These are phyloP conservation scores for Aspergillus sp. DNA, from an alignment of 2,329 filamentous ascomycete species.

Conservation along the genomic window DNA sequence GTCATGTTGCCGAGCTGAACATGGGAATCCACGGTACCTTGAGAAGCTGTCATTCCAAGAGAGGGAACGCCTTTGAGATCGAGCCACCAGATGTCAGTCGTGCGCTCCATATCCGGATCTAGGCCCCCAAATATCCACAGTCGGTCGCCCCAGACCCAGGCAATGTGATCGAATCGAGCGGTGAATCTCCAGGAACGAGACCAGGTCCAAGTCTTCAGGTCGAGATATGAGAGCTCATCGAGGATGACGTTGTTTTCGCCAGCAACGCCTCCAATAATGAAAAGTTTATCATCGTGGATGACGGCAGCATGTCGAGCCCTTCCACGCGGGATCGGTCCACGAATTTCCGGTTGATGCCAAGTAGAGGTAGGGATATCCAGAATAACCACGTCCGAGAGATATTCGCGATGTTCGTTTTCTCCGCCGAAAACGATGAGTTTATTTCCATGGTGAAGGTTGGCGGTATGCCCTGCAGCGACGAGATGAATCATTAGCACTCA, in stretches of 20 bases:
- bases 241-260: slow-evolving; percentile 88
- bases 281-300: slow-evolving; percentile 93
- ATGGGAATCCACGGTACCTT: slow-evolving; percentile 50
- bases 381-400: slow-evolving; percentile 92
- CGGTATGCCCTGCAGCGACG: slow-evolving; percentile 72
- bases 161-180: slow-evolving; percentile 89
- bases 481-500: neutral
- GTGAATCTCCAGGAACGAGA: slow-evolving; percentile 95
- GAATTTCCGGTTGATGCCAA: slow-evolving; percentile 89
- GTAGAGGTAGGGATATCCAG: slow-evolving; percentile 92
- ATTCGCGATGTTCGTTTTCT: slow-evolving; percentile 95
- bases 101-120: slow-evolving; percentile 95
- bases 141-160: slow-evolving; percentile 87
- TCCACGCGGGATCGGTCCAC: slow-evolving; percentile 81
- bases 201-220: slow-evolving; percentile 97
- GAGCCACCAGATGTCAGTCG: slow-evolving; percentile 94
- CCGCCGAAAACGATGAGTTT: slow-evolving; percentile 97
- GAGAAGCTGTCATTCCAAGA: slow-evolving; percentile 69
- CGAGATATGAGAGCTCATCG: slow-evolving; percentile 94
- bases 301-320: slow-evolving; percentile 91
- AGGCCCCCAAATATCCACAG: slow-evolving; percentile 97
- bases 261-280: slow-evolving; percentile 92
- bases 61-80: slow-evolving; percentile 89
- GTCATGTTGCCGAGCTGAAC: slow-evolving; percentile 31
- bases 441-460: slow-evolving; percentile 87